A percentile compares a stretch with the other conserved stretches of the same genome.
These are phyloP conservation scores for Venturia effusa DNA, from an alignment of 2,329 filamentous ascomycete genomes.

Conservation along the genomic window DNA sequence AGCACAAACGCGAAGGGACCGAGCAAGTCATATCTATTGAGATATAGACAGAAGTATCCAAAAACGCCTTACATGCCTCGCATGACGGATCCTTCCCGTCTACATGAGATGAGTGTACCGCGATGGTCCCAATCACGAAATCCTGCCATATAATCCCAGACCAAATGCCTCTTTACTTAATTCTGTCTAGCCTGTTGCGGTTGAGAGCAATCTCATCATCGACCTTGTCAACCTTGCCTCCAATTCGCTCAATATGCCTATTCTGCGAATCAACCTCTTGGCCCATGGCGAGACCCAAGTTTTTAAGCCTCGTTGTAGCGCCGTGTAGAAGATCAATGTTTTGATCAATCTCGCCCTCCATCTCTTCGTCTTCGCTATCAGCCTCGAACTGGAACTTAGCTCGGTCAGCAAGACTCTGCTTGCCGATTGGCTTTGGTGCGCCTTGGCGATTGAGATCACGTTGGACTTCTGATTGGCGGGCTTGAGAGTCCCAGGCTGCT, in stretches of 20 bases:
- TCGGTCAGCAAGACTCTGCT: conserved; percentile 46
- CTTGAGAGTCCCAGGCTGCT: conserved; percentile 40
- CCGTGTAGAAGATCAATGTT: conserved; percentile 23
- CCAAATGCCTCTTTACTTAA: conserved; percentile 28
- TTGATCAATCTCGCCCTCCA: conserved; percentile 14
- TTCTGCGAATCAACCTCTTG: conserved; percentile 70
- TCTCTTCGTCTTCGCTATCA: conserved; percentile 13
- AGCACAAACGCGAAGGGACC: no score
- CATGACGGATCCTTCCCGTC: neutral
- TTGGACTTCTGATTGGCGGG: conserved; percentile 55
- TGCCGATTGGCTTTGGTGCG: conserved; percentile 35
- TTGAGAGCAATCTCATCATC: conserved; percentile 75
- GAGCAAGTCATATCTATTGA: neutral
- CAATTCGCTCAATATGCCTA: conserved; percentile 65
- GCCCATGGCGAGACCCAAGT: conserved; percentile 62
- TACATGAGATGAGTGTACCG: neutral
- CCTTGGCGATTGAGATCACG: conserved; percentile 37
- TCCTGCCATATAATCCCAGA: no score
- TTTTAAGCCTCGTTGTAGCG: conserved; percentile 59
- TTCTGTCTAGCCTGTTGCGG: conserved; percentile 57
- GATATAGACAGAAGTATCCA: neutral
- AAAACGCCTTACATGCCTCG: neutral
- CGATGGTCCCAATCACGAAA: neutral
- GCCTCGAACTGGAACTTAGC: conserved; percentile 70
- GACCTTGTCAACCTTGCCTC: conserved; percentile 60